phyloP scores from a whole-genome alignment of 768 basidiomycete genomes.

The Trametes maxima region DNA sequence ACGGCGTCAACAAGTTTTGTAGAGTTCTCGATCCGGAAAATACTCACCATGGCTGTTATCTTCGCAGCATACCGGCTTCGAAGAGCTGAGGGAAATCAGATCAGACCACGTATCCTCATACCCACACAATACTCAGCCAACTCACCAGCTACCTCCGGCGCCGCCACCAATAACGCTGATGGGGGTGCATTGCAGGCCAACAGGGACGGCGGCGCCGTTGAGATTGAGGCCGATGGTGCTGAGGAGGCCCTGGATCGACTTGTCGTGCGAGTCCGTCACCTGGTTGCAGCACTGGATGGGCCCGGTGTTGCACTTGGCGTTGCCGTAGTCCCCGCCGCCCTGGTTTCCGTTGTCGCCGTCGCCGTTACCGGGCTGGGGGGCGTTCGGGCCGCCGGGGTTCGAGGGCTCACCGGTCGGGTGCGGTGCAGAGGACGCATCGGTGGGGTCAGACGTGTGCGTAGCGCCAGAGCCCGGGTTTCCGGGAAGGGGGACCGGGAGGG shows the following conservation, averaged over 20 bases:
- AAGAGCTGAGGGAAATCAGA: background rate
- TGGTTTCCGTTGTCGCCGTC: background rate
- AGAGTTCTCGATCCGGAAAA: too few species aligned
- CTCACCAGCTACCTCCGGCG: too few species aligned
- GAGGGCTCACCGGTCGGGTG: too few species aligned
- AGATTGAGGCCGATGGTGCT: background rate
- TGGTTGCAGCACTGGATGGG: conserved; percentile 17
- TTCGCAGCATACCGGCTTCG: conserved; percentile 19
- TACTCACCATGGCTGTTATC: conserved; percentile 11
- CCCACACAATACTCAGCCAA: too few species aligned
- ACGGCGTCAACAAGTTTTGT: too few species aligned
- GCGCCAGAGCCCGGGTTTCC: background rate
- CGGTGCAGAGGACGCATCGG: background rate
- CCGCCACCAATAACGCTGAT: too few species aligned
- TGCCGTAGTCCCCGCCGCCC: background rate
- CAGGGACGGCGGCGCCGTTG: too few species aligned
- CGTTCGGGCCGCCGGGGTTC: background rate
- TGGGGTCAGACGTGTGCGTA: background rate
- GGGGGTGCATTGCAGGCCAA: too few species aligned
- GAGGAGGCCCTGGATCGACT: conserved; percentile 8
- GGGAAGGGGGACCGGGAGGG: background rate
- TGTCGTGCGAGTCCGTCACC: background rate
- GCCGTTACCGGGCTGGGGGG: background rate
- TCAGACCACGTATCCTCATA: too few species aligned
- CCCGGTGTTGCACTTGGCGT: conserved; percentile 15